Conservation (phyloP, 306 rosid species). For the Quercus engelmannii region DNA sequence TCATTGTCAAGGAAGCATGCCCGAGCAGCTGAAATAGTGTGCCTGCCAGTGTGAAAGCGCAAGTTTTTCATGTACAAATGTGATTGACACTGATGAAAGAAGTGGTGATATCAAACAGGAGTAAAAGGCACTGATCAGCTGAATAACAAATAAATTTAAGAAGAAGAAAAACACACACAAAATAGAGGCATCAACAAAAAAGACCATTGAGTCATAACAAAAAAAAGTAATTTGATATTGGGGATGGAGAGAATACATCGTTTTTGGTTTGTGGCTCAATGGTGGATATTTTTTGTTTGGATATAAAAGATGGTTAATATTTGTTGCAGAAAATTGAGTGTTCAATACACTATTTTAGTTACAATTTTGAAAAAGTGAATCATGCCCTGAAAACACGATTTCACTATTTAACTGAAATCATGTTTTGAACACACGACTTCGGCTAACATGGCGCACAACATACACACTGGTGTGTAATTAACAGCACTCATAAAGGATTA, state of each 20-base stretch:
- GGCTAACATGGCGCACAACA: rapidly evolving
- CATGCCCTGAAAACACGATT: no score
- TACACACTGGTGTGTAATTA: no score
- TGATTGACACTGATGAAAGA: neutral
- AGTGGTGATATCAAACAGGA: neutral
- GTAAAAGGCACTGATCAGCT: slow-evolving; percentile 3
- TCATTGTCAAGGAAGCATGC: slow-evolving; percentile 78
- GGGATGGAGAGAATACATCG: no score
- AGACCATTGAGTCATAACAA: neutral
- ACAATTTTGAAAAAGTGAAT: no score
- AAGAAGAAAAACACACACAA: neutral
- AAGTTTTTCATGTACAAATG: neutral
- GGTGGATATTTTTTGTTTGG: neutral
- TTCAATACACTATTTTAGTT: rapidly evolving
- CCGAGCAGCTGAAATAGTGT: slow-evolving; percentile 74
- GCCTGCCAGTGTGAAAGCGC: slow-evolving; percentile 38
- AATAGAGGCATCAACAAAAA: neutral
- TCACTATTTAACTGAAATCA: no score
- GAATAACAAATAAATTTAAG: no score
- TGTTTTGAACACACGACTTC: no score
- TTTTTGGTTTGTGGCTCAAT: neutral
- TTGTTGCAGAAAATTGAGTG: rapidly evolving
- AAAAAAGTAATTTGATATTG: no score
- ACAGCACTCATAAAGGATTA: neutral
- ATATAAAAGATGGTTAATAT: neutral